Base-by-base conservation (phyloP, 2,329 filamentous ascomycete genomes). In the Talaromyces amestolkiae region DNA sequence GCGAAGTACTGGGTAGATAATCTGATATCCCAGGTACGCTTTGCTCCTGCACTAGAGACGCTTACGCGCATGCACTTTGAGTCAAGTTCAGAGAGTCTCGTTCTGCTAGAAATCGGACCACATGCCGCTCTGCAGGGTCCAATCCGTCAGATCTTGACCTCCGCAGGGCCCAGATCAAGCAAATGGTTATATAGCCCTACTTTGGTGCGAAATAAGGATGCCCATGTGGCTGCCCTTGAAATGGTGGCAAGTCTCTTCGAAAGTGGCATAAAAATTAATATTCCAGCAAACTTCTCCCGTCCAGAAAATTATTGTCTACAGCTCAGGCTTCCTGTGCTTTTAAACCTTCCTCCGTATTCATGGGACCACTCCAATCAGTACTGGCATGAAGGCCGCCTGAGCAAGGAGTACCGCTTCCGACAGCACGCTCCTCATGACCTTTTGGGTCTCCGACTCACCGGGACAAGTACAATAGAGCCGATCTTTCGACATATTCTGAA, bases 1-100 rank as follows among this genome's bases (percentile, higher is more conserved):
- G 45, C 68, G 6, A 33, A 54, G 3, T 78, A 80, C 61, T 80
- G 77, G 75, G 69, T 71, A 1, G 66, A 71, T 24, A 80, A 79
- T 65, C 69, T 80, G 68, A 59, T 72, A 0, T 65, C 69, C 2
- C 68, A 75, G 2, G 76, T 80, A 13, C 68, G 72, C 1, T 80
- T 78, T 67, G 69, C 69, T n/a, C 56, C 68, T 22, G 72, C 71
- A 35, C 41, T 43, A 51, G 19, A 47, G 19, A 24, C 19, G 2
- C 45, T 47, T 7, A 22, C 19, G 19, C 45, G 19, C 9, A 13
- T 13, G 45, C 19, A 47, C 11, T 15, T 22, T 11, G 10, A 47
- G 19, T 47, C 11, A 13, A 47, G 45, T 15, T 24, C 19, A 24
- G 45, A 24, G 4, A 24, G 19, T 22, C 45, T 22, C 45, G 10